Conservation (phyloP, 2,329 filamentous ascomycete genomes). For the Coleophoma crateriformis region DNA sequence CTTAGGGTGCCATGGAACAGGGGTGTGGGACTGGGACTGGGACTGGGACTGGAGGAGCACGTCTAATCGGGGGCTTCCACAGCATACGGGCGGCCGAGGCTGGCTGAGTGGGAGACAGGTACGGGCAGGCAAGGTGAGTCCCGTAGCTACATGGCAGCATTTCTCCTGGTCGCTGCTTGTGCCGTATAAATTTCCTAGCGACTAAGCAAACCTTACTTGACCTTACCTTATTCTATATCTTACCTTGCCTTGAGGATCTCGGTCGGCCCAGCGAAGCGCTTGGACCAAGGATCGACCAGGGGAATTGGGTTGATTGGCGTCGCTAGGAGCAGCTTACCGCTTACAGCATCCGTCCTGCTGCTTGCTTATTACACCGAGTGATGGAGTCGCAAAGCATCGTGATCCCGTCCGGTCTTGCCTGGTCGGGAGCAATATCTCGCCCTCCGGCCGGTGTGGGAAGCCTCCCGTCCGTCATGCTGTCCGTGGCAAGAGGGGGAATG, state of each 20-base stretch:
- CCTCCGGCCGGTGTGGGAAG: too few relatives aligned
- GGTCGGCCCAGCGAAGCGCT: background rate
- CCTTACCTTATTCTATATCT: too few relatives aligned
- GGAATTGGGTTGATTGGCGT: slow-evolving; percentile 4
- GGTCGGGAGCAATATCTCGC: background rate
- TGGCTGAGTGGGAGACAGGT: too few relatives aligned
- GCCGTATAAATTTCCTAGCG: too few relatives aligned
- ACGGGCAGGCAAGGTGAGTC: background rate
- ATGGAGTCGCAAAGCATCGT: background rate
- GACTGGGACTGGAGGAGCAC: too few relatives aligned
- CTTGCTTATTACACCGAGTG: background rate
- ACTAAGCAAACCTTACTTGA: too few relatives aligned
- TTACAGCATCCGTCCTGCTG: slow-evolving; percentile 2
- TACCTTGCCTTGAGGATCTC: background rate
- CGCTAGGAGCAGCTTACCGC: slow-evolving; percentile 1
- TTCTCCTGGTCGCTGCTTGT: background rate
- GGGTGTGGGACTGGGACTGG: too few relatives aligned
- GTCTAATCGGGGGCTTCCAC: too few relatives aligned
- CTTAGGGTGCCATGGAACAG: too few relatives aligned
- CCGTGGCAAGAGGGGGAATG: too few relatives aligned
- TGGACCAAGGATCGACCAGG: slow-evolving; percentile 8
- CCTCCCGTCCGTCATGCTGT: too few relatives aligned
- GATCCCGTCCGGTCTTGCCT: background rate
- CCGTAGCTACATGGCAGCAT: background rate
- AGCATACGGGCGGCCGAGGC: too few relatives aligned